Base-by-base conservation (phyloP, 2,329 filamentous ascomycete genomes). In the Tolypocladium guangdongense region DNA sequence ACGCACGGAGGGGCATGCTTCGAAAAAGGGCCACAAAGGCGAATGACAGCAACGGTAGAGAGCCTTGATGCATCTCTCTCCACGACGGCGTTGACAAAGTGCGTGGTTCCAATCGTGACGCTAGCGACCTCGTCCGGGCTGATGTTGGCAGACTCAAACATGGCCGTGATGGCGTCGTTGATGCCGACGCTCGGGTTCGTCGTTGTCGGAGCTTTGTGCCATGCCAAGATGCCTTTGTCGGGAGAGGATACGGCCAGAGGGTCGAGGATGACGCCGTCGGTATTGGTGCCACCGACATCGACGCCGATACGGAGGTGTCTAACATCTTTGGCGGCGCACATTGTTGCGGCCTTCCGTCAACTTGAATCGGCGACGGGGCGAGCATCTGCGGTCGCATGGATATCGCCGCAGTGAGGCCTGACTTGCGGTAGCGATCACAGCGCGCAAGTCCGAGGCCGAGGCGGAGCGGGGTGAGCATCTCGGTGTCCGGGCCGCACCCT, bases 41-140 rank as follows among this genome's bases (percentile, higher is more conserved):
- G 73, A 18, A 83, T 59, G 2, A 82, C 77, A 2, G 78, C 80
- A 6, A 82, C 78, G 6, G 64, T 68, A 16, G 72, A 71, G 3
- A 82, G 63, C 2, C 76, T 71, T 1, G 69, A 61, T 8, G 67
- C 68, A 55, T 82, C 78, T 45, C 74, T 68, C 61, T 82, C 77
- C 1, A 82, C 69, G 3, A 82, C 75, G 10, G 78, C 78, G 55
- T 82, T 83, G 59, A 82, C 71, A 58, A 82, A 82, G 55, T 82
- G 78, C 0, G 79, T 82, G 1, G 75, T 78, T 51, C 77, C 77
- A 56, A 80, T 78, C 2, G 75, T 77, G 16, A 80, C 71, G 55
- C 73, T 74, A 16, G 73, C 71, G 20, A 80, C 67, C 7, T 71
- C 62, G 0, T 63, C 59, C 0, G 71, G 67, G 41, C 60, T 55